Conservation (phyloP, 306 rosid species). For the Rosa lucieae region DNA sequence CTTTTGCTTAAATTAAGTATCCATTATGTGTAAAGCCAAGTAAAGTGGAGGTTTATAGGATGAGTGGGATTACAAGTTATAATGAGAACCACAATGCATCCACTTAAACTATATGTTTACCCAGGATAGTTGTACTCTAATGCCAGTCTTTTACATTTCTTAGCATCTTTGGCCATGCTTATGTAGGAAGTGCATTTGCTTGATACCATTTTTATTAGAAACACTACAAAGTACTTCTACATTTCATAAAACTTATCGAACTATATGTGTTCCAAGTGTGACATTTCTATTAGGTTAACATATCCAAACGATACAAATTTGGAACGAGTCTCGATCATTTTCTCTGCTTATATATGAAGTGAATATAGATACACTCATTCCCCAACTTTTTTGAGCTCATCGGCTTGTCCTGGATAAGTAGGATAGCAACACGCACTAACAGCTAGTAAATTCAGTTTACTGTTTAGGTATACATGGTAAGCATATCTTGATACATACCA, state of each 20-base stretch:
- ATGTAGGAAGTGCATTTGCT: not conserved
- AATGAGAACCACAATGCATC: conserved; percentile 39
- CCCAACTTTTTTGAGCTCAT: too few relatives aligned
- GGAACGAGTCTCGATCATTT: too few relatives aligned
- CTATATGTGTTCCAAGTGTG: not conserved
- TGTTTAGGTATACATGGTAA: too few relatives aligned
- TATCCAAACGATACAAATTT: not conserved
- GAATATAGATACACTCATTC: too few relatives aligned
- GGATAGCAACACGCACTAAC: too few relatives aligned
- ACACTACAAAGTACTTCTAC: not conserved
- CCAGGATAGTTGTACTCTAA: not conserved
- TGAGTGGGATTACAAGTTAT: conserved; percentile 51
- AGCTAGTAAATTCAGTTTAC: too few relatives aligned
- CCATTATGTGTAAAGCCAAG: conserved; percentile 53
- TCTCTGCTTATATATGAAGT: too few relatives aligned
- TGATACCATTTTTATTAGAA: too few relatives aligned
- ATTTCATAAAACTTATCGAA: not conserved
- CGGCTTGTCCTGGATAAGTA: too few relatives aligned
- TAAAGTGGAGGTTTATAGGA: conserved; percentile 43
- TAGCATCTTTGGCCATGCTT: not conserved
- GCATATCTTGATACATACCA: too few relatives aligned
- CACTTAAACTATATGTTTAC: conserved; percentile 13
- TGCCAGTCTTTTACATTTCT: not conserved
- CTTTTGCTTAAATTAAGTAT: conserved; percentile 45
- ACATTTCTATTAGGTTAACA: not conserved